A percentile compares a stretch with the other conserved stretches of the same genome.
These are phyloP conservation scores for Paecilomyces sp. DNA, from an alignment of 2,329 filamentous ascomycete genomes.

Conservation along the genomic window DNA sequence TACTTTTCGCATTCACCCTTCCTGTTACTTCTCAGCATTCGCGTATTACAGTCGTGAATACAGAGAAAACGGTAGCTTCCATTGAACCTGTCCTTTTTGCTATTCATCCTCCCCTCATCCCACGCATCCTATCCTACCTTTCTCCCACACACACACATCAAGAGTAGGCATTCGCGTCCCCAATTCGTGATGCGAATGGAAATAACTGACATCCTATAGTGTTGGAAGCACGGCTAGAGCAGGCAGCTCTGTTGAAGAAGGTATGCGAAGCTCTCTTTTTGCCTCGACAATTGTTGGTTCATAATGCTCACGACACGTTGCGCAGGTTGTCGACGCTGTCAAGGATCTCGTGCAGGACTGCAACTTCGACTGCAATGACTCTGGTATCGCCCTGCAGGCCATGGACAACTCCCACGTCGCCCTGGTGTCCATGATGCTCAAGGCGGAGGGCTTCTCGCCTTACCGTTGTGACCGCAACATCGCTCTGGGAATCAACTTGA, in stretches of 20 bases:
- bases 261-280: conserved; percentile 39
- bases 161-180: conserved; percentile 17
- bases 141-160: conserved; percentile 8
- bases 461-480: conserved; percentile 99
- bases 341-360: conserved; percentile 99
- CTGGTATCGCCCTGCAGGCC: conserved; percentile 92
- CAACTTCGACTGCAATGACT: conserved; percentile 99
- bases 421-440: conserved; percentile 97
- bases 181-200: background rate
- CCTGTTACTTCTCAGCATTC: background rate
- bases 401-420: conserved; percentile 99
- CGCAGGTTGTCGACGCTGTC: conserved; percentile 92
- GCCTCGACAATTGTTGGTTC: background rate
- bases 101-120: background rate
- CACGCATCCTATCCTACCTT: background rate
- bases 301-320: conserved; percentile 4
- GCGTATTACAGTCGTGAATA: background rate
- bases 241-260: conserved; percentile 93
- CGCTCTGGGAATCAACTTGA: conserved; percentile 92
- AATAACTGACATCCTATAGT: conserved; percentile 38
- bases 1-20: background rate
- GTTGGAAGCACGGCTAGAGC: conserved; percentile 96
- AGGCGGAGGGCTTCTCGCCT: conserved; percentile 86
- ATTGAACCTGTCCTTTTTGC: background rate
- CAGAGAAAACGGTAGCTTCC: background rate